Evolutionary conservation across 768 basidiomycete genomes (phyloP).

Genomic region (Tylopilus sp.): DNA sequence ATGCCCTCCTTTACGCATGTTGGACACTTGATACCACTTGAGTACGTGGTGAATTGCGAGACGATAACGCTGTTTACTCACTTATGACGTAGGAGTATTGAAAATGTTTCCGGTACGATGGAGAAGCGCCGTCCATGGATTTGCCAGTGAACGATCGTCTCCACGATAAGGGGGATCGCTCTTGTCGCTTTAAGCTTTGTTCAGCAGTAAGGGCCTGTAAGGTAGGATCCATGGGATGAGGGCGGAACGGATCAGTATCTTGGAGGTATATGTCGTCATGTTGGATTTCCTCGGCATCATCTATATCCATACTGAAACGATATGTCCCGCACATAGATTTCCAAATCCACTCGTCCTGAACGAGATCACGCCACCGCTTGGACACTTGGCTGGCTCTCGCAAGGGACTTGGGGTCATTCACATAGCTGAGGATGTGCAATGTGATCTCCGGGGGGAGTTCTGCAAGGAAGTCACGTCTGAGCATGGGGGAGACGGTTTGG

Average conservation of each 20-base stretch:
- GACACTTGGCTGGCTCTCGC: constrained; percentile 68
- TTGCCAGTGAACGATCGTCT: constrained; percentile 13
- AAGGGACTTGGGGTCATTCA: constrained; percentile 73
- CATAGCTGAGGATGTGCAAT: constrained; percentile 68
- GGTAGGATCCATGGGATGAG: constrained; percentile 39
- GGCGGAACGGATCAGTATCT: constrained; percentile 33
- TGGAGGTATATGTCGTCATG: constrained; percentile 26
- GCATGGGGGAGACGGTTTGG: constrained; percentile 56
- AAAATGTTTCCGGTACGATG: constrained; percentile 68
- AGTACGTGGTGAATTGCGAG: neutral
- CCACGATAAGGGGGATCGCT: constrained; percentile 25
- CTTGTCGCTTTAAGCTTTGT: constrained; percentile 29
- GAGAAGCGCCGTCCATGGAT: neutral
- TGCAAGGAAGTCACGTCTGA: constrained; percentile 57
- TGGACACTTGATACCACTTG: constrained; percentile 50
- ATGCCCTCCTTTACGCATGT: constrained; percentile 76
- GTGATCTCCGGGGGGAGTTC: constrained; percentile 69
- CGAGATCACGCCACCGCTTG: constrained; percentile 63
- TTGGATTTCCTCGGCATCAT: constrained; percentile 21
- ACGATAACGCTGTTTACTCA: constrained; percentile 33
- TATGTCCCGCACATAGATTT: constrained; percentile 63
- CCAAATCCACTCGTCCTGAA: constrained; percentile 80
- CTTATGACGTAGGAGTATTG: constrained; percentile 69
- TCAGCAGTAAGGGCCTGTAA: constrained; percentile 36
- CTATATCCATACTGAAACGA: constrained; percentile 38